These are phyloP conservation scores for Yamadazyma epiphylla DNA, from an alignment of 1,139 yeast genomes.

Conservation along the genomic window DNA sequence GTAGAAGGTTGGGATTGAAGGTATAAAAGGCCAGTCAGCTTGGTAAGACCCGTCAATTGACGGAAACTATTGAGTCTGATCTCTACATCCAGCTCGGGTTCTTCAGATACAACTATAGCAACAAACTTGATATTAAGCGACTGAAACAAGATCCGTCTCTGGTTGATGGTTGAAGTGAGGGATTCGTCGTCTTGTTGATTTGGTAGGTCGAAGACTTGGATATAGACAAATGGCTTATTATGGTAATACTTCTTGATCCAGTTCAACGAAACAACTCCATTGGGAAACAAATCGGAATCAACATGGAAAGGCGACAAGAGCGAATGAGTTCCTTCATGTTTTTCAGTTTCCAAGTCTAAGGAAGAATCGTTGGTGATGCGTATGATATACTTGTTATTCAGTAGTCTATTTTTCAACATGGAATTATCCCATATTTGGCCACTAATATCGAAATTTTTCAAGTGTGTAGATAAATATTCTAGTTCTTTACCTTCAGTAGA, in stretches of 20 bases:
- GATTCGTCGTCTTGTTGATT: slow-evolving; percentile 13
- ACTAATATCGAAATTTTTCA: slow-evolving; percentile 18
- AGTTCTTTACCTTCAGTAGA: slow-evolving; percentile 3
- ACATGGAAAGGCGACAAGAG: slow-evolving; percentile 34
- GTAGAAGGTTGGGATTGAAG: slow-evolving; percentile 12
- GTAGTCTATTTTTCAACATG: slow-evolving; percentile 35
- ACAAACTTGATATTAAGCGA: slow-evolving; percentile 22
- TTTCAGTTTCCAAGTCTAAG: background rate
- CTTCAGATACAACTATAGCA: slow-evolving; percentile 22
- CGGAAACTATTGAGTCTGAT: slow-evolving; percentile 23
- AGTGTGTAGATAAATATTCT: slow-evolving; percentile 7
- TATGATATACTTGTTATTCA: slow-evolving; percentile 30
- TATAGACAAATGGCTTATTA: slow-evolving; percentile 32
- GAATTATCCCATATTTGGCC: slow-evolving; percentile 37
- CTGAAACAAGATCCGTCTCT: slow-evolving; percentile 15
- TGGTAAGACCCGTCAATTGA: slow-evolving; percentile 26
- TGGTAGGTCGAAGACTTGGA: slow-evolving; percentile 19
- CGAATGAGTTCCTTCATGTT: slow-evolving; percentile 20
- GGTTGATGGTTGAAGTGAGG: slow-evolving; percentile 17
- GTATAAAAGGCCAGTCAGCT: slow-evolving; percentile 27
- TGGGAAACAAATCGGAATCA: slow-evolving; percentile 37
- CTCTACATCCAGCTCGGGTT: slow-evolving; percentile 11
- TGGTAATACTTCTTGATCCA: slow-evolving; percentile 37
- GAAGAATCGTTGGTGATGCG: slow-evolving; percentile 7
- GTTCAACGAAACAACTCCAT: slow-evolving; percentile 32